phyloP scores from a whole-genome alignment of 2,329 filamentous ascomycete species.

The Hymenotorrendiella dingleyae region DNA sequence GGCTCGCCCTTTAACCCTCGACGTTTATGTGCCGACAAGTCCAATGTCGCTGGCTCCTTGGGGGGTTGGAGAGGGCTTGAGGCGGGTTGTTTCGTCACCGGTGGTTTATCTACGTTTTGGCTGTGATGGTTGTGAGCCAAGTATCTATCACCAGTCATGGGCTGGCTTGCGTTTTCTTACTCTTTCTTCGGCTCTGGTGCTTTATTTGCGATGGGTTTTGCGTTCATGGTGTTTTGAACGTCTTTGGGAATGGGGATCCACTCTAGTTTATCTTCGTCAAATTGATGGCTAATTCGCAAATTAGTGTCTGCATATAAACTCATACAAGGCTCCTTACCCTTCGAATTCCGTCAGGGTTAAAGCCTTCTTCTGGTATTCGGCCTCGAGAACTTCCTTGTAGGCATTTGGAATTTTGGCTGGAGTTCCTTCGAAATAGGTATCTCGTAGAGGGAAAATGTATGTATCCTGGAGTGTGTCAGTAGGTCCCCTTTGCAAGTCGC shows the following conservation, averaged over 20 bases:
- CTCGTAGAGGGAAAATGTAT: constrained; percentile 63
- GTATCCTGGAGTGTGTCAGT: constrained; percentile 37
- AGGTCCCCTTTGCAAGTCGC: neutral
- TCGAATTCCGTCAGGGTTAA: constrained; percentile 46
- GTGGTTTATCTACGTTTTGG: no score
- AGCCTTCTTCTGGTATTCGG: constrained; percentile 50
- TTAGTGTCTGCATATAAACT: neutral
- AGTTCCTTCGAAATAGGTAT: constrained; percentile 62
- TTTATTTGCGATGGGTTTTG: no score
- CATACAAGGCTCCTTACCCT: constrained; percentile 36
- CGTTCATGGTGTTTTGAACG: no score
- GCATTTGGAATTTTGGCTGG: constrained; percentile 59
- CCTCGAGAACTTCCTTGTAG: constrained; percentile 51
- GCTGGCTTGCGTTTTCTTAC: no score
- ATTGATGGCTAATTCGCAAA: constrained; percentile 33
- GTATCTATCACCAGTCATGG: no score
- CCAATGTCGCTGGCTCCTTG: no score
- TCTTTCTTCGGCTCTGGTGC: no score
- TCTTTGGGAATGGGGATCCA: constrained; percentile 27
- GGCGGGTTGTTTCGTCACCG: no score
- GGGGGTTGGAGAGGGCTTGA: no score
- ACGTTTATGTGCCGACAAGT: no score
- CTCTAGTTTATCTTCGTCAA: constrained; percentile 35
- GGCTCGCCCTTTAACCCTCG: no score
- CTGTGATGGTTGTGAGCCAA: no score